A percentile compares a stretch with the other conserved stretches of the same genome.
phyloP scores from a whole-genome alignment of 140 eudicot genomes.

The Anethum foeniculum region DNA sequence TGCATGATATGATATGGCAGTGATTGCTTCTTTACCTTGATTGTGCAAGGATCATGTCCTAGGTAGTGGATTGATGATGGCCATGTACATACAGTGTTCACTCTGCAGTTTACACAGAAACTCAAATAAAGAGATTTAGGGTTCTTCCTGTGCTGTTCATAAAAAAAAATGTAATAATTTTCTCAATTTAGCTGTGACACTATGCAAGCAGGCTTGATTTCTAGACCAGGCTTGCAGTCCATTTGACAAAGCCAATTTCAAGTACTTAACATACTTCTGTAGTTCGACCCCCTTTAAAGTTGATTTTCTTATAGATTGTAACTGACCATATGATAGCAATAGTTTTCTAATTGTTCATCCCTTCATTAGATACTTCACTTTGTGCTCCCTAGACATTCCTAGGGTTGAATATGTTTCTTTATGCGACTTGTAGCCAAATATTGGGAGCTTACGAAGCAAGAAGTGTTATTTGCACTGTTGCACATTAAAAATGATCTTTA shows the following conservation, averaged over 20 bases:
- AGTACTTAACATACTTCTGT: not conserved
- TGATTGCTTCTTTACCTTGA: not conserved
- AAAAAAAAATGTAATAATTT: not conserved
- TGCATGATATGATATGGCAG: not conserved
- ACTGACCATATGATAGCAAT: not conserved
- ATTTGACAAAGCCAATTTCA: not conserved
- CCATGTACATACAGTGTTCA: not conserved
- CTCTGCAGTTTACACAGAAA: not conserved
- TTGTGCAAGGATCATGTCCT: not conserved
- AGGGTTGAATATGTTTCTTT: not conserved
- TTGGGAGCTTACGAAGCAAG: not conserved
- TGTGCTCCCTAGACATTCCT: not conserved
- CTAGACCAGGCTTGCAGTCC: not conserved
- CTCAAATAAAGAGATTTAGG: not conserved
- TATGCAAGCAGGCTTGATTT: not conserved
- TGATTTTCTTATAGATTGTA: not conserved
- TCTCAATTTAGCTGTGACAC: not conserved
- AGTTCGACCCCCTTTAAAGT: not conserved
- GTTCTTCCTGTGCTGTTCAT: not conserved
- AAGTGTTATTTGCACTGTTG: not conserved
- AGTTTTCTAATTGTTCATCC: not conserved
- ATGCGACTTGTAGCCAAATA: not conserved
- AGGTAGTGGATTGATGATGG: not conserved
- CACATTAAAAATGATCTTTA: not conserved
- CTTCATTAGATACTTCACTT: not conserved